Percentiles rank a stretch among this genome's conserved stretches.
phyloP scores from a whole-genome alignment of 208 protist species.

The Endotrypanum monterogeii region DNA sequence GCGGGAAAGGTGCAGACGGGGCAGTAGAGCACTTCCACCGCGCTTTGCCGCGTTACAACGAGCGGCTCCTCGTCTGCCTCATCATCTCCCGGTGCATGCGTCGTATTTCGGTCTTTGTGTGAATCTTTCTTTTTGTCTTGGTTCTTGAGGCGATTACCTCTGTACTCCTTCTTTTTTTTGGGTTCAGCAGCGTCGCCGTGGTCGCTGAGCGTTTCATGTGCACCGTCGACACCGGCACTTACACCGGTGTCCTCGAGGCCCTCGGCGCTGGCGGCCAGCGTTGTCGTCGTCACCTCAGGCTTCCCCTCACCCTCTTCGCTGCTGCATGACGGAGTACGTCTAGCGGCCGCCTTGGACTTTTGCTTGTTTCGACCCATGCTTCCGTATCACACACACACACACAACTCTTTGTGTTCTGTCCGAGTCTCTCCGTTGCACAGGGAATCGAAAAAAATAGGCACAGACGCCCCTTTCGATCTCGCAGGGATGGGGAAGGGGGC shows the following conservation, averaged over 20 bases:
- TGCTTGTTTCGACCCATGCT: conserved; percentile 72
- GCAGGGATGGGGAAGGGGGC: not conserved
- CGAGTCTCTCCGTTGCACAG: not conserved
- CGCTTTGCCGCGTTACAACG: conserved; percentile 36
- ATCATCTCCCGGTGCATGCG: conserved; percentile 5
- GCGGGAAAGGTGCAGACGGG: conserved; percentile 91
- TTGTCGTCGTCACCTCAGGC: not conserved
- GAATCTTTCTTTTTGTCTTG: conserved; percentile 21
- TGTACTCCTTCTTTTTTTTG: conserved; percentile 82
- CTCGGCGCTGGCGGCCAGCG: not conserved
- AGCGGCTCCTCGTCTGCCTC: conserved; percentile 33
- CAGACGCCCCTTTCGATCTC: not conserved
- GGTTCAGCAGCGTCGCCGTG: conserved; percentile 7
- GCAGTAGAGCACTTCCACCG: conserved; percentile 90
- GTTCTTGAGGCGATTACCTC: conserved; percentile 55
- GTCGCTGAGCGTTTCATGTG: not conserved
- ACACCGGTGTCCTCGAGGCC: not conserved
- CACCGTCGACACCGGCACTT: not conserved
- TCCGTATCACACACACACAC: too few relatives aligned
- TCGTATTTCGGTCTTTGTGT: conserved; percentile 16
- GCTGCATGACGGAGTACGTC: conserved; percentile 24
- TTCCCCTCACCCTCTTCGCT: conserved; percentile 31
- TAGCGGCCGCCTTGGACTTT: conserved; percentile 34
- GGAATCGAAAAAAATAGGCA: not conserved
- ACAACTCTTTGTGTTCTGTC: not conserved